Evolutionary conservation across 2,329 filamentous ascomycete genomes (phyloP), one percentile per base, ranked within the genome.

Genomic region (Sarocladiaceae sp.): DNA sequence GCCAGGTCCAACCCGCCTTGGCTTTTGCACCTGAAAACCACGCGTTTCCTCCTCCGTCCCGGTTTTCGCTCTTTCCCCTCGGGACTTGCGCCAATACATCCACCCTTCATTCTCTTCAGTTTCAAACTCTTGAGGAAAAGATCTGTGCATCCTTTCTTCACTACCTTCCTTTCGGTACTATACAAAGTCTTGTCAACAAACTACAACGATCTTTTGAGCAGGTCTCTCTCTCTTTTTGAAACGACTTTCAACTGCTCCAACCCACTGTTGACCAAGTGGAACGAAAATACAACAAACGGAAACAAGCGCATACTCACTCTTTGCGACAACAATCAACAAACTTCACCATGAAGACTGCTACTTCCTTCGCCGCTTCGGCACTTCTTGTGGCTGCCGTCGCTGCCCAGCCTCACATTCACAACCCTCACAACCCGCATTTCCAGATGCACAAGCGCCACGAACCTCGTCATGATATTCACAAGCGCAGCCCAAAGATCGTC

Each of bases 381-480:
- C 46, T 67, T 52, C 53, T 70, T 15, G 42, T 49, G 59, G 70
- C 66, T 57, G 70, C 69, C 59, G 76, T 71, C 58, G 62, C 74
- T 53, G 79, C 79, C 57, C 75, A 82, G 65, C 79, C 79, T 54
- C 73, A 71, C 56, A 68, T 62, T 58, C 67, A 70, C 58, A 57
- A 58, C 52, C 64, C 65, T 55, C 63, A 64, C 58, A 70, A 66
- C 54, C 68, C 68, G 53, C 70, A 70, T 54, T 64, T 70, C 57
- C 66, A 66, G 55, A 36, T 50, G 47, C 47, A 50, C 47, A 48
- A 48, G 44, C 26, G 29, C 20, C 29, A 33, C 15, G 44, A 31
- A 18, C 26, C 26, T 48, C 26, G 20, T 17, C 26, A 31, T 23
- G 44, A 48, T 20, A 25, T 35, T 26, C 44, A 33, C 70, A 72